A percentile compares a stretch with the other conserved stretches of the same genome.
phyloP scores from a whole-genome alignment of 2,329 filamentous ascomycete genomes.

The Pseudogymnoascus sp. region DNA sequence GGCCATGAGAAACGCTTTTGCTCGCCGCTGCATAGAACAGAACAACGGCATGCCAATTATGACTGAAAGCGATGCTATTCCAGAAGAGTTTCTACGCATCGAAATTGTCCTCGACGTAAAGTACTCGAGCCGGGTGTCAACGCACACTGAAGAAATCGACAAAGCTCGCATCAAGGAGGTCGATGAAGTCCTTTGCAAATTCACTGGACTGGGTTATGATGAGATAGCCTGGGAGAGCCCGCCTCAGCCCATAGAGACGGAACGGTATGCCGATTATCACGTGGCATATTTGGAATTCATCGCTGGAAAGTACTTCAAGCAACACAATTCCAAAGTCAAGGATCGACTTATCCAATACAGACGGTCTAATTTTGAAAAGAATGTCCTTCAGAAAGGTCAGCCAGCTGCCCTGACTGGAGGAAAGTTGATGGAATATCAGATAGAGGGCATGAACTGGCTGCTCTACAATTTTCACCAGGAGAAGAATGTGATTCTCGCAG shows the following conservation, averaged over 20 bases:
- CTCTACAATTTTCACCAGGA: slow-evolving; percentile 79
- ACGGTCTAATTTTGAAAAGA: slow-evolving; percentile 53
- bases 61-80: slow-evolving; percentile 70
- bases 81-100: slow-evolving; percentile 74
- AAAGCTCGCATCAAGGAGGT: slow-evolving; percentile 65
- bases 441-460: slow-evolving; percentile 91
- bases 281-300: slow-evolving; percentile 82
- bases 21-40: slow-evolving; percentile 54
- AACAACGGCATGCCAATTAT: slow-evolving; percentile 57
- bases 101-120: slow-evolving; percentile 85
- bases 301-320: slow-evolving; percentile 62
- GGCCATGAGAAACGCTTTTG: slow-evolving; percentile 66
- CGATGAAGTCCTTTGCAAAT: slow-evolving; percentile 73
- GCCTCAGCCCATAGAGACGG: slow-evolving; percentile 53
- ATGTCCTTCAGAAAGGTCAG: slow-evolving; percentile 61
- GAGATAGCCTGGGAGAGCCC: slow-evolving; percentile 85
- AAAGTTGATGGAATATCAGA: slow-evolving; percentile 85
- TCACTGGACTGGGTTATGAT: slow-evolving; percentile 84
- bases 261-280: slow-evolving; percentile 71
- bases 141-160: slow-evolving; percentile 60
- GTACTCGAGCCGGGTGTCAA: slow-evolving; percentile 47
- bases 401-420: slow-evolving; percentile 68
- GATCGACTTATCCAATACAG: slow-evolving; percentile 64
- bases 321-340: slow-evolving; percentile 50
- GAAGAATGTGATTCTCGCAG: slow-evolving; percentile 83